These are phyloP conservation scores for Naganishia onofrii DNA, from an alignment of 768 basidiomycete genomes.

Conservation along the genomic window DNA sequence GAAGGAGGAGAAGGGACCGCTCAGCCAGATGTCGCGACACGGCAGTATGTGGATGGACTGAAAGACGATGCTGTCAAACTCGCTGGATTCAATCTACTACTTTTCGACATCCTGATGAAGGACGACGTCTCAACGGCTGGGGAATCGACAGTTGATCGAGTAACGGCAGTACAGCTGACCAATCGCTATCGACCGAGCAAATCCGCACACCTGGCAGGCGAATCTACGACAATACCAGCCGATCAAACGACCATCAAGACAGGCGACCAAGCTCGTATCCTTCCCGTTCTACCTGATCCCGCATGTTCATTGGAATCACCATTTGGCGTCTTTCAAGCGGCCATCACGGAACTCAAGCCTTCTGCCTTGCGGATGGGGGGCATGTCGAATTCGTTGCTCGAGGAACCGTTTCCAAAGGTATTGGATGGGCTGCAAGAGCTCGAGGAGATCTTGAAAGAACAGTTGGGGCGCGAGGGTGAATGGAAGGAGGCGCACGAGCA, in stretches of 20 bases:
- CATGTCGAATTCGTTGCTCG: slow-evolving; percentile 42
- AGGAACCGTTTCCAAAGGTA: slow-evolving; percentile 51
- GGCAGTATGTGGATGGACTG: slow-evolving; percentile 37
- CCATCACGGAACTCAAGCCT: slow-evolving; percentile 34
- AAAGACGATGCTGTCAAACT: slow-evolving; percentile 35
- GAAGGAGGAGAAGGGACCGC: not conserved
- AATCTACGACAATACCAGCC: not conserved
- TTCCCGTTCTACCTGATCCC: slow-evolving; percentile 29
- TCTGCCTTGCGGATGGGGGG: slow-evolving; percentile 32
- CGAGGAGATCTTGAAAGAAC: slow-evolving; percentile 30
- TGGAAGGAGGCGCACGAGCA: slow-evolving; percentile 34
- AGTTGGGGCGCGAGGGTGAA: not conserved
- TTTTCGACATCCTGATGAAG: slow-evolving; percentile 37
- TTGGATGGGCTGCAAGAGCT: slow-evolving; percentile 41
- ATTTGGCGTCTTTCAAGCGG: not conserved
- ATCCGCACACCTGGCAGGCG: not conserved
- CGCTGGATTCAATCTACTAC: slow-evolving; percentile 53
- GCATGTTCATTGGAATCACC: slow-evolving; percentile 19
- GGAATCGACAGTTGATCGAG: slow-evolving; percentile 23
- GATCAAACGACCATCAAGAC: not conserved
- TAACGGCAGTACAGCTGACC: slow-evolving; percentile 42
- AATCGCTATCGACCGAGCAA: slow-evolving; percentile 31
- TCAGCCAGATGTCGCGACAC: slow-evolving; percentile 12
- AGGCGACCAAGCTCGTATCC: not conserved
- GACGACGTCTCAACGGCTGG: not conserved